Base-by-base conservation (phyloP, 2,329 filamentous ascomycete species). In the Curvularia hawaiiensis region DNA sequence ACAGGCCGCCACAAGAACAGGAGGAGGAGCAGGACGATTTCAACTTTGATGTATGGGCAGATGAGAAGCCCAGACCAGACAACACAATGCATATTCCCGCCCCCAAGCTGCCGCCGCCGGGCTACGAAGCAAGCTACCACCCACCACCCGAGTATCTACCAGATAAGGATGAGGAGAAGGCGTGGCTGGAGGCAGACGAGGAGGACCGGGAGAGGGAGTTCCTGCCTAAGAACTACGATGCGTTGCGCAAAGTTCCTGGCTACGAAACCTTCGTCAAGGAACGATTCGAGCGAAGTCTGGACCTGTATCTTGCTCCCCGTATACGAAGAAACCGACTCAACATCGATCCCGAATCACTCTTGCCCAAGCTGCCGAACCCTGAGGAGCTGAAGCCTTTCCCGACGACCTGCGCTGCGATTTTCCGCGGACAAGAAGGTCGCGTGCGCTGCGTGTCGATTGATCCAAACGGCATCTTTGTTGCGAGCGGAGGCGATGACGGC, bases 301-400 rank as follows among this genome's bases (percentile, higher is more conserved):
- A 99, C 78, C 84, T 99, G 18, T 99, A 99, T 76, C 84, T 99
- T 58, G 95, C 96, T 16, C 95, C 96, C 46, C 85, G 95, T 71
- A 88, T 99, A 55, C 88, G 94, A 59, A 90, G 96, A 76, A 97
- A 93, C 80, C 90, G 93, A 77, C 86, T 99, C 71, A 97, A 98
- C 78, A 98, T 99, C 71, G 95, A 99, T 69, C 95, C 95, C 3
- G 90, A 90, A 76, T 96, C 92, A 38, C 82, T 99, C 50, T 84
- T 99, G 35, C 94, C 95, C 12, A 97, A 97, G 75, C 83, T 99
- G 8, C 95, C 96, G 8, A 91, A 90, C 58, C 94, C 95, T 0
- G 91, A 97, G 69, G 94, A 99, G 70, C 83, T 99, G 56, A 92
- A 92, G 70, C 95, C 95, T 2, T 99, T 98, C 83, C 95, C 95